Base-by-base conservation (phyloP, 805 yeast genomes). In the Teunomyces kruisii region DNA sequence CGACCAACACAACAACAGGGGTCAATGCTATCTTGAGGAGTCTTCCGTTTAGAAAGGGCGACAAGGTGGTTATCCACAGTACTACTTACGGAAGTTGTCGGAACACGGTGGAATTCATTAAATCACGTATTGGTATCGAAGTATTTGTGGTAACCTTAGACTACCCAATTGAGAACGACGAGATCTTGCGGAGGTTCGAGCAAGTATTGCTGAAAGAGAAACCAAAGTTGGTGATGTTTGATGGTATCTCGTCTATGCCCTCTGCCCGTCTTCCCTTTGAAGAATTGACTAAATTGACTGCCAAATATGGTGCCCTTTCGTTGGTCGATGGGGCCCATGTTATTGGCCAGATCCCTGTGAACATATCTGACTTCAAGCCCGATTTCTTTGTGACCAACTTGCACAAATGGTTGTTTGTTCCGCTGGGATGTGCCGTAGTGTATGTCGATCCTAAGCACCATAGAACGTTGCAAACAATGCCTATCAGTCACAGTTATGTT, bases 251-350 rank as follows among this genome's bases (percentile, higher is more conserved):
- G 16, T 83, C 89, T 1, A 74, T 76, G 79, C 92, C 94, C 2
- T 84, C 84, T 7, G 75, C 75, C 4, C 53, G 61, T 16, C 52
- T 84, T 24, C 92, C 94, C 1, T 84, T 72, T 58, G 72, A 74
- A 47, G 56, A 67, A 42, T 51, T 85, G 38, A 67, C 72, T 3
- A 48, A 57, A 6, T 53, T 78, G 33, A 80, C 88, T 50, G 58
- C 64, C 10, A 60, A 75, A 40, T 61, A 78, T 39, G 60, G 64
- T 10, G 77, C 79, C 4, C 48, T 81, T 38, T 78, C 87, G 3
- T 61, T 83, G 35, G 74, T 86, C 19, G 92, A 86, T 58, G 92
- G 86, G 10, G 92, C 91, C 4, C 92, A 86, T 56, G 76, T 80
- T 1, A 69, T 80, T 29, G 92, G 92, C 0, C 62, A 73, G 44